A percentile compares a stretch with the other conserved stretches of the same genome.
Evolutionary conservation across 495 filamentous ascomycete genomes (phyloP).

Genomic region (Emericellopsis terricola): DNA sequence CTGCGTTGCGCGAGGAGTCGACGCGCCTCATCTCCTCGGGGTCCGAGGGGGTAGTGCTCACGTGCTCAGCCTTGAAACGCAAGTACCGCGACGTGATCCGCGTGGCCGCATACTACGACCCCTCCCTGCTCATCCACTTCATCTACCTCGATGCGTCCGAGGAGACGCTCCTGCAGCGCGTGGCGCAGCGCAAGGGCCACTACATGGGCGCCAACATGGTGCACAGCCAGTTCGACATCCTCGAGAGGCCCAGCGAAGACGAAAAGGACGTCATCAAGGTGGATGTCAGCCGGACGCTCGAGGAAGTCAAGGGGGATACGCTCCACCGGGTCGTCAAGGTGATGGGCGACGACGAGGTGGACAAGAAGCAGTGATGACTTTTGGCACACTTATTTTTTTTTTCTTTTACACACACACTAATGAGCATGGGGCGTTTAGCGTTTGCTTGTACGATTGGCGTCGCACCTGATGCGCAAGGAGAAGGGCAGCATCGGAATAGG

Average conservation of each 20-base stretch:
- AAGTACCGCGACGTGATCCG: constrained; percentile 97
- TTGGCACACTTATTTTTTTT: constrained; percentile 4
- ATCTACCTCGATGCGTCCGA: constrained; percentile 74
- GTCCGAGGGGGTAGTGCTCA: constrained; percentile 69
- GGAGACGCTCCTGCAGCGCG: constrained; percentile 53
- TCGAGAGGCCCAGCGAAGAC: constrained; percentile 61
- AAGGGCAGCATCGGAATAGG: no score
- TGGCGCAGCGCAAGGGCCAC: constrained; percentile 56
- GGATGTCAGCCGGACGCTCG: constrained; percentile 49
- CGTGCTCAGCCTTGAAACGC: constrained; percentile 89
- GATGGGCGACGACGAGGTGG: constrained; percentile 17
- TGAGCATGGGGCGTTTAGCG: no score
- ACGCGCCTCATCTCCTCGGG: constrained; percentile 39
- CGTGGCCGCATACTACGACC: constrained; percentile 61
- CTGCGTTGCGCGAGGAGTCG: constrained; percentile 66
- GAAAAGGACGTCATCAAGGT: constrained; percentile 77
- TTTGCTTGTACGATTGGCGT: no score
- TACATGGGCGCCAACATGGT: constrained; percentile 99
- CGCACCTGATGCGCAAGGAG: no score
- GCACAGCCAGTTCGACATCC: constrained; percentile 68
- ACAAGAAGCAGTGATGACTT: constrained; percentile 6
- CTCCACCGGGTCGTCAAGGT: constrained; percentile 29
- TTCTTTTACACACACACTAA: no score
- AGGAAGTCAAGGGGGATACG: constrained; percentile 49
- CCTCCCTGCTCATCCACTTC: constrained; percentile 72